phyloP scores from a whole-genome alignment of 768 basidiomycete species.

The Hericium rajendrae region DNA sequence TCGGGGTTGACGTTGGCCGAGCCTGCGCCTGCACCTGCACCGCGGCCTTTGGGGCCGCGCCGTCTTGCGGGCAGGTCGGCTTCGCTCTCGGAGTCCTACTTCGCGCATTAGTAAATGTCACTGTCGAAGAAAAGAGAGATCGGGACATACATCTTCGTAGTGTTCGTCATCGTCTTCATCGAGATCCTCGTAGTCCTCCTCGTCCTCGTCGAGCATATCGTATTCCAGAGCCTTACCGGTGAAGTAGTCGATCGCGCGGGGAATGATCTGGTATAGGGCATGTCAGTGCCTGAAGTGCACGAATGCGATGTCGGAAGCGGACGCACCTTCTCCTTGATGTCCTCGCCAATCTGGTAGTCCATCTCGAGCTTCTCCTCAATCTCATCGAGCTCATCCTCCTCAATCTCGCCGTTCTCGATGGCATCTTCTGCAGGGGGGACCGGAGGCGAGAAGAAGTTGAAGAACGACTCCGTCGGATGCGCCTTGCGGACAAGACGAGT shows the following conservation, averaged over 20 bases:
- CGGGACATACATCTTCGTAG: slow-evolving; percentile 44
- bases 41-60: slow-evolving; percentile 51
- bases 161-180: slow-evolving; percentile 54
- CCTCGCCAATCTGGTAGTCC: slow-evolving; percentile 97
- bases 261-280: slow-evolving; percentile 58
- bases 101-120: slow-evolving; percentile 2
- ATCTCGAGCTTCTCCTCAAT: slow-evolving; percentile 90
- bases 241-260: slow-evolving; percentile 94
- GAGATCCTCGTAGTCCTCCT: slow-evolving; percentile 33
- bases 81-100: slow-evolving; percentile 63
- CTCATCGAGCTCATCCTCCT: slow-evolving; percentile 80
- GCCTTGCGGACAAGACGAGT: slow-evolving; percentile 81
- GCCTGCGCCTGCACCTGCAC: slow-evolving; percentile 27
- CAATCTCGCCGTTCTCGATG: slow-evolving; percentile 62
- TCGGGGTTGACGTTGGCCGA: slow-evolving; percentile 57
- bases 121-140: slow-evolving; percentile 2
- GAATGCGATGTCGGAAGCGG: not conserved
- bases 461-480: slow-evolving; percentile 89
- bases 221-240: slow-evolving; percentile 92
- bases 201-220: slow-evolving; percentile 36
- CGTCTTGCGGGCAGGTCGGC: slow-evolving; percentile 51
- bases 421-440: slow-evolving; percentile 57
- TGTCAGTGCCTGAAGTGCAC: not conserved
- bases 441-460: slow-evolving; percentile 95
- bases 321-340: slow-evolving; percentile 87